These are phyloP conservation scores for Ceratonia siliqua DNA, from an alignment of 306 rosid genomes.

Conservation along the genomic window DNA sequence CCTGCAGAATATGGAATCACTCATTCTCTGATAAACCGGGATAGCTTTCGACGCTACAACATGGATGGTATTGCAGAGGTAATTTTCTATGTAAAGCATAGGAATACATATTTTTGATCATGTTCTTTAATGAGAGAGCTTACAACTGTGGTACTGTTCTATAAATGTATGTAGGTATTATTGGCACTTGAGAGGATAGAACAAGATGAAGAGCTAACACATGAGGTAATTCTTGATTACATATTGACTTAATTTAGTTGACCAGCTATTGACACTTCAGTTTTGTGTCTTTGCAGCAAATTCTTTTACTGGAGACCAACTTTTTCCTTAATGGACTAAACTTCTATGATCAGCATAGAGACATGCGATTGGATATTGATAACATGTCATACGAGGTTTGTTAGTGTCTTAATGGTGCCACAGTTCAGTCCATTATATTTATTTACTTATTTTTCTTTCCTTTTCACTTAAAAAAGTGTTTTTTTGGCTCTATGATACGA, in stretches of 20 bases:
- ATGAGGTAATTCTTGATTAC: constrained; percentile 66
- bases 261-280: constrained; percentile 23
- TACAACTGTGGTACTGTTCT: background rate
- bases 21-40: constrained; percentile 58
- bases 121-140: constrained; percentile 1
- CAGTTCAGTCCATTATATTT: constrained; percentile 27
- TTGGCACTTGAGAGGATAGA: constrained; percentile 93
- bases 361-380: constrained; percentile 96
- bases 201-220: constrained; percentile 89
- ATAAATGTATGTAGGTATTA: constrained; percentile 59
- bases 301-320: constrained; percentile 80
- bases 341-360: constrained; percentile 90
- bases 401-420: constrained; percentile 23
- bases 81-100: constrained; percentile 15
- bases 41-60: constrained; percentile 63
- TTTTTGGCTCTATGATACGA: constrained; percentile 8
- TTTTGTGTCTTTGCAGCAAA: constrained; percentile 64
- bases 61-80: constrained; percentile 96
- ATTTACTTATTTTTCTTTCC: constrained; percentile 13
- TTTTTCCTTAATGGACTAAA: constrained; percentile 74
- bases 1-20: constrained; percentile 57
- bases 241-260: constrained; percentile 3
- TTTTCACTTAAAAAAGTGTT: constrained; percentile 8
- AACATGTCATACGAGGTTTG: constrained; percentile 98
- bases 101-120: background rate